Evolutionary conservation across 192 early-diverging fungal species (phyloP).

Genomic region (Linnemannia exigua): DNA sequence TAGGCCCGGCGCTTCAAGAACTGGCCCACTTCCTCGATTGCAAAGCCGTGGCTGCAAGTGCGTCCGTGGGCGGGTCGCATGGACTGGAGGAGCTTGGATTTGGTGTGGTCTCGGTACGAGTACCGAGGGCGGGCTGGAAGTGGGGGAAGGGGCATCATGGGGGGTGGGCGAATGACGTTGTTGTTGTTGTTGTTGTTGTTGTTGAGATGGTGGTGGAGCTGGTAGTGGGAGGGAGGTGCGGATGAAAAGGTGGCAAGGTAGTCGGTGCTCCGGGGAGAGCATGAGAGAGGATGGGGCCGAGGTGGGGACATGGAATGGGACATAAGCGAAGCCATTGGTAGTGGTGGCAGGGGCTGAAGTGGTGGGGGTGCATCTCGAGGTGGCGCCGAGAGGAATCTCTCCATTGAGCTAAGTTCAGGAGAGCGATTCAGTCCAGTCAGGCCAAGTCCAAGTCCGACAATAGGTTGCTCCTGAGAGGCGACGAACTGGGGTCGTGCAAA

Average conservation of each 20-base stretch:
- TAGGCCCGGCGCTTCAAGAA: conserved; percentile 27
- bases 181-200: conserved; percentile 3
- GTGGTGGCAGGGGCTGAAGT: conserved; percentile 1
- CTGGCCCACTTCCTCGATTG: conserved; percentile 37
- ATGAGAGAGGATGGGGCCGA: neutral
- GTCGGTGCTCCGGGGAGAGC: conserved; percentile 1
- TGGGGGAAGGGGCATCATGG: conserved; percentile 36
- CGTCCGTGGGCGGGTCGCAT: conserved; percentile 19
- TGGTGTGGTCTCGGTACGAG: conserved; percentile 38
- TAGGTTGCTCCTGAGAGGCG: neutral
- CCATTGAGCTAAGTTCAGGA: conserved; percentile 5
- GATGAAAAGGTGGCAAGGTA: neutral
- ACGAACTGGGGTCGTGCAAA: neutral
- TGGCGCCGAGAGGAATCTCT: conserved; percentile 11
- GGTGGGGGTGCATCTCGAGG: conserved; percentile 1
- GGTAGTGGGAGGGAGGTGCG: conserved; percentile 1
- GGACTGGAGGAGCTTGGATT: conserved; percentile 24
- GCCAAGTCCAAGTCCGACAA: conserved; percentile 17
- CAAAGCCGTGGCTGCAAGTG: conserved; percentile 37
- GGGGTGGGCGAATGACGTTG: conserved; percentile 21
- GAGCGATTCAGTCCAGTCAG: conserved; percentile 17
- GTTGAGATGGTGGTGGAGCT: neutral
- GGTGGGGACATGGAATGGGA: neutral
- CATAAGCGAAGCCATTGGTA: neutral
- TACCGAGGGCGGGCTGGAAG: conserved; percentile 6